Conservation (phyloP, 2,329 filamentous ascomycete genomes). For the Trichoderma sp. region DNA sequence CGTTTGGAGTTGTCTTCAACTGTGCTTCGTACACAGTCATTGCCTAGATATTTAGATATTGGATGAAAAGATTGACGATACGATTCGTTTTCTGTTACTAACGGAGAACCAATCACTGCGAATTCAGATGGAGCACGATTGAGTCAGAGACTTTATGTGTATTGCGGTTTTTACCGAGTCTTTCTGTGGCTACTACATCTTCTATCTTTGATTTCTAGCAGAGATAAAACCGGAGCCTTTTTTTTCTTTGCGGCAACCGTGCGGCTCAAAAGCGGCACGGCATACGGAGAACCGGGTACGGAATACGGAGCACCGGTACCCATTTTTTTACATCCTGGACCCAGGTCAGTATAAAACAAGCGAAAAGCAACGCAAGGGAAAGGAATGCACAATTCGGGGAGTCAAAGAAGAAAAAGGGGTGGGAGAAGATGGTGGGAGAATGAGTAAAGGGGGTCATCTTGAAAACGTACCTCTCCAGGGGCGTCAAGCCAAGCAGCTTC, state of each 20-base stretch:
- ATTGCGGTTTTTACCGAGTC: not conserved
- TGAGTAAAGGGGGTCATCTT: too few species aligned
- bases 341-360: not conserved
- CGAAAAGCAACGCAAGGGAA: too few species aligned
- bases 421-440: too few species aligned
- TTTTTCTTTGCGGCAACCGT: conserved; percentile 18
- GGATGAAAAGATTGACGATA: too few species aligned
- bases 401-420: too few species aligned
- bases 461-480: conserved; percentile 60
- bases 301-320: not conserved
- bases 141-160: conserved; percentile 9
- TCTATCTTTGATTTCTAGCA: not conserved
- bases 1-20: not conserved
- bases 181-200: not conserved
- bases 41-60: too few species aligned
- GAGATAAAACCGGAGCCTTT: not conserved
- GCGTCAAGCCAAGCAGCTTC: conserved; percentile 75
- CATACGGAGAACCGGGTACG: not conserved
- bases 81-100: not conserved
- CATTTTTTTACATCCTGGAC: conserved; percentile 20
- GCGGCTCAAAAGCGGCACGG: conserved; percentile 14
- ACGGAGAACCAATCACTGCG: too few species aligned
- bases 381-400: too few species aligned
- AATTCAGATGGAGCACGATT: not conserved
- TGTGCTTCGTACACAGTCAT: too few species aligned